phyloP scores from a whole-genome alignment of 2,329 filamentous ascomycete species.

The Fusarium sp. region DNA sequence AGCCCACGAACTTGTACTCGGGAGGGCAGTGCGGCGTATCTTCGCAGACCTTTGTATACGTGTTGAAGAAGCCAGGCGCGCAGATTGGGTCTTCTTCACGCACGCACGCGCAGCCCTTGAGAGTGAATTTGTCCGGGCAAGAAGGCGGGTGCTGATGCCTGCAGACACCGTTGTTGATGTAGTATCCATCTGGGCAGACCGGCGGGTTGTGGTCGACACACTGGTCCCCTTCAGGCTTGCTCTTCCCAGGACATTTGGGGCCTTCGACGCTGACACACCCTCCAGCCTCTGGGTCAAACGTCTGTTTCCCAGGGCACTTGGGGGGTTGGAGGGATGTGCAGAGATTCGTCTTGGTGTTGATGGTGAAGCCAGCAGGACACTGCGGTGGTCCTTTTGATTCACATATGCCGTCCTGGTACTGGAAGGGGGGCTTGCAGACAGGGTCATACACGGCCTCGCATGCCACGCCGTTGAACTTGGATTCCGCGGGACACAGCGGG shows the following conservation, averaged over 20 bases:
- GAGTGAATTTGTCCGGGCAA: conserved; percentile 2
- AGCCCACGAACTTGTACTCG: conserved; percentile 5
- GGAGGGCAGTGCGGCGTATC: conserved; percentile 21
- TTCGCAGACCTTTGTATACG: conserved; percentile 26
- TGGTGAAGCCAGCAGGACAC: conserved; percentile 26
- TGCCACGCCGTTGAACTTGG: conserved; percentile 26
- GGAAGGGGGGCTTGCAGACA: conserved; percentile 9
- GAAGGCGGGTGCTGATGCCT: conserved; percentile 1
- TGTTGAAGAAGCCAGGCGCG: conserved; percentile 22
- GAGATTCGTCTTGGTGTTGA: conserved; percentile 16
- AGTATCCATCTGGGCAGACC: conserved; percentile 1
- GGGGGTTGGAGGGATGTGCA: conserved; percentile 22
- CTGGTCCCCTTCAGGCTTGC: conserved; percentile 7
- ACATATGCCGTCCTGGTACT: conserved; percentile 10
- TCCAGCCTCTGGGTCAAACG: conserved; percentile 8
- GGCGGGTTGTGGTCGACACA: conserved; percentile 13
- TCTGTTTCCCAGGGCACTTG: not conserved
- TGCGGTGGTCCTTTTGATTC: not conserved
- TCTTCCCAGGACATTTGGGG: not conserved
- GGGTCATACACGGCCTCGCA: conserved; percentile 15
- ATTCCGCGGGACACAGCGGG: conserved; percentile 7
- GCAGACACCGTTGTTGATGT: conserved; percentile 12
- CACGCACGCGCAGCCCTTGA: conserved; percentile 23
- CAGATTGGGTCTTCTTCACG: conserved; percentile 13
- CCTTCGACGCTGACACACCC: conserved; percentile 17